Evolutionary conservation across 345 rosid genomes (phyloP).

Genomic region (Salix suchowensis): DNA sequence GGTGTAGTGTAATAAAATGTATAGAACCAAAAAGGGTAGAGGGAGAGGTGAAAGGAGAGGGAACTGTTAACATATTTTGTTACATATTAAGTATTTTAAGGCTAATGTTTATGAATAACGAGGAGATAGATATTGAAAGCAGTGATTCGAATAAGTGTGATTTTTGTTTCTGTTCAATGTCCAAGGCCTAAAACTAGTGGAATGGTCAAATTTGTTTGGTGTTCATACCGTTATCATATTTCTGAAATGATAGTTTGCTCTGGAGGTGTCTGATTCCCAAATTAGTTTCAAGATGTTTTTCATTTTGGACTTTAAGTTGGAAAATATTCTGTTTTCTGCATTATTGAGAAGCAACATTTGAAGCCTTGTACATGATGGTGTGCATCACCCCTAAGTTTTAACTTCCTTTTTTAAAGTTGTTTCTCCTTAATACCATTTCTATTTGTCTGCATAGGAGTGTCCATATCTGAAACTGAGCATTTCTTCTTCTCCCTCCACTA

Average conservation of each 20-base stretch:
- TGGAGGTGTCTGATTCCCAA: background rate
- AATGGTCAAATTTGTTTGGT: too few species aligned
- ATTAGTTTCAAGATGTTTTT: background rate
- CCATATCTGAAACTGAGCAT: background rate
- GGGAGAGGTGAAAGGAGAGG: too few species aligned
- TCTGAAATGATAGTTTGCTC: background rate
- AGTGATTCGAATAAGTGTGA: too few species aligned
- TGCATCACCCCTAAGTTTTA: background rate
- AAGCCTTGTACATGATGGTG: background rate
- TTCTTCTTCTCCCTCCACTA: background rate
- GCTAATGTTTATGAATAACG: too few species aligned
- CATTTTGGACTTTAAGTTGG: background rate
- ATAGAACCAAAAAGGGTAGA: too few species aligned
- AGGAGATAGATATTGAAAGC: too few species aligned
- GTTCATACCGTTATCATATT: too few species aligned
- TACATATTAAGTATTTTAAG: too few species aligned
- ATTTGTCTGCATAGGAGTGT: background rate
- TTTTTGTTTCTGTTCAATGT: too few species aligned
- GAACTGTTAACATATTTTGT: too few species aligned
- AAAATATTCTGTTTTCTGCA: background rate
- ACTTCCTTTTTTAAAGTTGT: background rate
- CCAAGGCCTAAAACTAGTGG: too few species aligned
- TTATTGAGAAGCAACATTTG: background rate
- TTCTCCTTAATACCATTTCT: background rate
- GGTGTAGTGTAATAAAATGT: too few species aligned